Evolutionary conservation across 345 rosid genomes (phyloP).

Genomic region (Hevea brasiliensis): DNA sequence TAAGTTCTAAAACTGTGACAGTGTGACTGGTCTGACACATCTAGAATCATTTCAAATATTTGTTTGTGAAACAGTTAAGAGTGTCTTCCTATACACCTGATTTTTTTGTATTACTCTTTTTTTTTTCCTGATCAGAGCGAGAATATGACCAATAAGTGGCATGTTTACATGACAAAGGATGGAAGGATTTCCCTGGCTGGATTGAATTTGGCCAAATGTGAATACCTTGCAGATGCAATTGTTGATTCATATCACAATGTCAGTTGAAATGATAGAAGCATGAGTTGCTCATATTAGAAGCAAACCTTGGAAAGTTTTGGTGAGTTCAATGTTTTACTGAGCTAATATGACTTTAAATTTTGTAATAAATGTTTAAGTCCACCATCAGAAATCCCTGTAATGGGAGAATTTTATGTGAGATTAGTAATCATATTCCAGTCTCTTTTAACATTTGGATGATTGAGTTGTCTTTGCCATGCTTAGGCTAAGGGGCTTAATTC

Average conservation of each 20-base stretch:
- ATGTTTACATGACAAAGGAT: slow-evolving; percentile 89
- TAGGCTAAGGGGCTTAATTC: background rate
- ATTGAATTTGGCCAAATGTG: slow-evolving; percentile 84
- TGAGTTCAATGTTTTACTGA: slow-evolving; percentile 11
- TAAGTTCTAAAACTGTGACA: background rate
- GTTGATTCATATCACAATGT: slow-evolving; percentile 79
- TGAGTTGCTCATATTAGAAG: slow-evolving; percentile 1
- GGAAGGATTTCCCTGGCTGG: slow-evolving; percentile 96
- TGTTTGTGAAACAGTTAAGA: background rate
- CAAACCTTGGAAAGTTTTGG: slow-evolving; percentile 18
- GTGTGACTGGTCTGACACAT: background rate
- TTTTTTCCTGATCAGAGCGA: slow-evolving; percentile 50
- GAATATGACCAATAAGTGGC: slow-evolving; percentile 93
- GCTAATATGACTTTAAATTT: background rate
- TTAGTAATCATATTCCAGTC: background rate
- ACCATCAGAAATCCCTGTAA: background rate
- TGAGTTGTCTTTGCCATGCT: too few species aligned
- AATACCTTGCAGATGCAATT: slow-evolving; percentile 89
- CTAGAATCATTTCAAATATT: background rate
- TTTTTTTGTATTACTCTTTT: background rate
- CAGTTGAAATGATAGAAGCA: slow-evolving; percentile 37
- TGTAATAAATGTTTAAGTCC: slow-evolving; percentile 21
- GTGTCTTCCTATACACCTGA: background rate
- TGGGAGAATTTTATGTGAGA: background rate
- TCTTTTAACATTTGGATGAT: background rate